A percentile compares a stretch with the other conserved stretches of the same genome.
Conservation (phyloP, 2,329 filamentous ascomycete genomes). For the Curvularia hawaiiensis region DNA sequence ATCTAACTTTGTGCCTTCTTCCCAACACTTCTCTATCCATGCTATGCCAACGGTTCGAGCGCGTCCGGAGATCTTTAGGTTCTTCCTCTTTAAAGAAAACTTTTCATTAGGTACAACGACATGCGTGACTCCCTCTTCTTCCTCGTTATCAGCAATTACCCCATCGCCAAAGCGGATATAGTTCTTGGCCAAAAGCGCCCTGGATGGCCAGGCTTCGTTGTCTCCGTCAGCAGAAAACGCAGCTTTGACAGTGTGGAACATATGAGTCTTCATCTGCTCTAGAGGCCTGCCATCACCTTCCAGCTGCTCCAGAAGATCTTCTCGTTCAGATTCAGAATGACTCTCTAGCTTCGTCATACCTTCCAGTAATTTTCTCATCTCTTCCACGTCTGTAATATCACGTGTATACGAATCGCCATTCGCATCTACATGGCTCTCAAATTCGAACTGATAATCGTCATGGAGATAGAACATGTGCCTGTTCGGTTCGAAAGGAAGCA, state of each 20-base stretch:
- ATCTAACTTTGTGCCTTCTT: slow-evolving; percentile 76
- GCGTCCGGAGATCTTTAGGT: slow-evolving; percentile 49
- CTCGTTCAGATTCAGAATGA: slow-evolving; percentile 22
- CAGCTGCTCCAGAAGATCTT: slow-evolving; percentile 33
- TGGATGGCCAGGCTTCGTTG: slow-evolving; percentile 26
- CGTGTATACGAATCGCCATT: slow-evolving; percentile 85
- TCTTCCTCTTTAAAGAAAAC: slow-evolving; percentile 52
- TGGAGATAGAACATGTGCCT: slow-evolving; percentile 75
- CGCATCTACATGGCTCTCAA: slow-evolving; percentile 70
- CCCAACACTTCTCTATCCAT: slow-evolving; percentile 85
- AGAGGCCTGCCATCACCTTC: slow-evolving; percentile 36
- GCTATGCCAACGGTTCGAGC: slow-evolving; percentile 70
- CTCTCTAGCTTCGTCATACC: slow-evolving; percentile 44
- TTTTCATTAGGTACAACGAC: slow-evolving; percentile 62
- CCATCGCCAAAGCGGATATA: slow-evolving; percentile 75
- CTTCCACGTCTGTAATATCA: slow-evolving; percentile 64
- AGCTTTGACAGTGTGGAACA: slow-evolving; percentile 38
- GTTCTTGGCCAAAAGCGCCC: slow-evolving; percentile 56
- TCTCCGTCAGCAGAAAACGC: slow-evolving; percentile 18
- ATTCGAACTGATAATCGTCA: slow-evolving; percentile 59
- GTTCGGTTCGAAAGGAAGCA: slow-evolving; percentile 68
- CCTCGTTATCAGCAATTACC: slow-evolving; percentile 55
- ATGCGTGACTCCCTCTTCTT: slow-evolving; percentile 70
- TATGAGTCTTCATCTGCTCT: slow-evolving; percentile 34
- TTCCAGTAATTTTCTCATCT: slow-evolving; percentile 58